These are phyloP conservation scores for Arthrobotrys conoides DNA, from an alignment of 2,329 filamentous ascomycete species.

Conservation along the genomic window DNA sequence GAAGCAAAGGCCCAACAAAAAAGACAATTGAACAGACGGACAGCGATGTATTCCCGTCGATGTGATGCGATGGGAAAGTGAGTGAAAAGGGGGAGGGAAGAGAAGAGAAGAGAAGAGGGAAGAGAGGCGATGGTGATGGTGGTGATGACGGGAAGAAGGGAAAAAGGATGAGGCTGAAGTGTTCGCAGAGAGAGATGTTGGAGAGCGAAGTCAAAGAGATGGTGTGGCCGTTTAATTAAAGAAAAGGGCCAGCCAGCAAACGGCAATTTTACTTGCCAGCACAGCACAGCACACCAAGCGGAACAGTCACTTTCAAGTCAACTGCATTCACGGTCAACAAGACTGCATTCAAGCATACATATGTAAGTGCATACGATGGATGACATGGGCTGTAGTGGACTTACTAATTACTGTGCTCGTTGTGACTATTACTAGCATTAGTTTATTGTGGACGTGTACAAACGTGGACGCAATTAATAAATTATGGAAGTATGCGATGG, in stretches of 20 bases:
- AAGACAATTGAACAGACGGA: constrained; percentile 24
- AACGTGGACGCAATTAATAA: not conserved
- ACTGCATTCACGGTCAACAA: not conserved
- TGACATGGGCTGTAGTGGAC: not conserved
- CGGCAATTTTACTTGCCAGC: constrained; percentile 54
- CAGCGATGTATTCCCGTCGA: constrained; percentile 19
- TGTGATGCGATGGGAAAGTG: constrained; percentile 24
- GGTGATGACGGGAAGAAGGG: not conserved
- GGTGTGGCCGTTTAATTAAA: constrained; percentile 58
- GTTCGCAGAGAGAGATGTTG: constrained; percentile 25
- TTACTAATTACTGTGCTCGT: not conserved
- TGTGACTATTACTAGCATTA: not conserved
- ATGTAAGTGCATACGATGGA: not conserved
- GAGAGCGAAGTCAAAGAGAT: constrained; percentile 31
- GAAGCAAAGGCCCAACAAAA: constrained; percentile 13
- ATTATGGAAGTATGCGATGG: too few species aligned
- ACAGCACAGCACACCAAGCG: constrained; percentile 17
- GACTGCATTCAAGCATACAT: not conserved
- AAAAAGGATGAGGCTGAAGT: constrained; percentile 32
- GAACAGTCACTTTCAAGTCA: constrained; percentile 23
- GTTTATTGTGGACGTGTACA: not conserved
- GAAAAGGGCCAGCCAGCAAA: constrained; percentile 30
- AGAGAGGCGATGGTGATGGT: constrained; percentile 18
- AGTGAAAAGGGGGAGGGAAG: constrained; percentile 13
- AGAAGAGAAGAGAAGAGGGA: not conserved